A percentile compares a stretch with the other conserved stretches of the same genome.
Conservation (phyloP, 2,329 filamentous ascomycete genomes). For the Emmonsiellopsis sp. region DNA sequence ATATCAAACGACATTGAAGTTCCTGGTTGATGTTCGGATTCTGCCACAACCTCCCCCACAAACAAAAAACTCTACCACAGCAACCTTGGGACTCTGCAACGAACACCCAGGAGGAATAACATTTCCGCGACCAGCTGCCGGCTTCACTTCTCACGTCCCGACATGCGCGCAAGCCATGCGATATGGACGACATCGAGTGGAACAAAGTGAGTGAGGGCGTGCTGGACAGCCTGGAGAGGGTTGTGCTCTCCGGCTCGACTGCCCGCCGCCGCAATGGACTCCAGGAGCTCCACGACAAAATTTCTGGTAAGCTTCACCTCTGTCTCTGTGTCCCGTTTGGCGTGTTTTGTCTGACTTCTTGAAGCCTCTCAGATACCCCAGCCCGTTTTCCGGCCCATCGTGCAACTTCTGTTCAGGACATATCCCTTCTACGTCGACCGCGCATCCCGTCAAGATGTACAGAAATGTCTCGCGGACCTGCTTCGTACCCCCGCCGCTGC, state of each 20-base stretch:
- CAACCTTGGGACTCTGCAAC: neutral
- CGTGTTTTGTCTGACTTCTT: neutral
- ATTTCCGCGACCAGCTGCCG: neutral
- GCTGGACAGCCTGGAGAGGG: constrained; percentile 30
- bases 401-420: constrained; percentile 74
- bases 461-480: constrained; percentile 65
- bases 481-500: constrained; percentile 51
- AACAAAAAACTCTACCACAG: neutral
- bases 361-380: constrained; percentile 26
- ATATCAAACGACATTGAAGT: neutral
- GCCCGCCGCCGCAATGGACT: constrained; percentile 32
- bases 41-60: neutral
- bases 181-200: constrained; percentile 37
- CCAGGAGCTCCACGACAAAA: constrained; percentile 37
- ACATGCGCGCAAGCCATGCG: constrained; percentile 24
- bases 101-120: neutral
- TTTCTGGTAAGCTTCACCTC: constrained; percentile 23
- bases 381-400: constrained; percentile 36
- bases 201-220: constrained; percentile 35
- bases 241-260: constrained; percentile 35
- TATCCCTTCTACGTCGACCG: constrained; percentile 83
- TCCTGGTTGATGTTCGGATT: neutral
- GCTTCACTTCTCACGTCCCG: constrained; percentile 9
- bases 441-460: constrained; percentile 70
- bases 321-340: constrained; percentile 9